Evolutionary conservation across 768 basidiomycete species (phyloP).

Genomic region (Phaffia australis): DNA sequence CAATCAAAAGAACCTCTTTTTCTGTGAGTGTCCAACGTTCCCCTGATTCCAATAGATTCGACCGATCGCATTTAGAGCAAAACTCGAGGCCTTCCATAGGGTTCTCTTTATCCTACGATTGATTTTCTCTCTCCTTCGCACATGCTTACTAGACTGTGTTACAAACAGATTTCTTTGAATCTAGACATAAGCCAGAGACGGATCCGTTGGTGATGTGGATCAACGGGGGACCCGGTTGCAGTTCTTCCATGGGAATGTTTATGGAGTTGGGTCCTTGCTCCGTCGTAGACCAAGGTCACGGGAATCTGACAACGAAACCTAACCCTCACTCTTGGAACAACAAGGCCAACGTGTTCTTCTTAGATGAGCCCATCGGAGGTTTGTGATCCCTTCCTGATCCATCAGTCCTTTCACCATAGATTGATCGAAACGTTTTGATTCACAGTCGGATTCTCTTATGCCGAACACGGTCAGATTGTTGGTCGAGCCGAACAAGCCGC

Average conservation of each 20-base stretch:
- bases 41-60: slow-evolving; percentile 42
- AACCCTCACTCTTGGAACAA: slow-evolving; percentile 40
- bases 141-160: too few species aligned
- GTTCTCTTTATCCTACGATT: too few species aligned
- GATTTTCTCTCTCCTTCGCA: too few species aligned
- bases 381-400: background rate
- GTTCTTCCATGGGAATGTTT: slow-evolving; percentile 52
- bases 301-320: slow-evolving; percentile 29
- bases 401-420: background rate
- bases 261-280: slow-evolving; percentile 53
- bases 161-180: slow-evolving; percentile 53
- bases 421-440: slow-evolving; percentile 28
- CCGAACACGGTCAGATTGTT: slow-evolving; percentile 56
- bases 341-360: slow-evolving; percentile 41
- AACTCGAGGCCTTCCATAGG: too few species aligned
- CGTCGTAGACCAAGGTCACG: slow-evolving; percentile 6
- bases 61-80: slow-evolving; percentile 38
- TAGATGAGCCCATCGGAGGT: slow-evolving; percentile 50
- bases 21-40: background rate
- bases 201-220: slow-evolving; percentile 40
- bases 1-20: slow-evolving; percentile 22
- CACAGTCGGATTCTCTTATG: slow-evolving; percentile 62
- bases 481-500: slow-evolving; percentile 73
- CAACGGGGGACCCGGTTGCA: slow-evolving; percentile 51
- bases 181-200: slow-evolving; percentile 41